phyloP scores from a whole-genome alignment of 805 yeast species.

The Candida quercuum region DNA sequence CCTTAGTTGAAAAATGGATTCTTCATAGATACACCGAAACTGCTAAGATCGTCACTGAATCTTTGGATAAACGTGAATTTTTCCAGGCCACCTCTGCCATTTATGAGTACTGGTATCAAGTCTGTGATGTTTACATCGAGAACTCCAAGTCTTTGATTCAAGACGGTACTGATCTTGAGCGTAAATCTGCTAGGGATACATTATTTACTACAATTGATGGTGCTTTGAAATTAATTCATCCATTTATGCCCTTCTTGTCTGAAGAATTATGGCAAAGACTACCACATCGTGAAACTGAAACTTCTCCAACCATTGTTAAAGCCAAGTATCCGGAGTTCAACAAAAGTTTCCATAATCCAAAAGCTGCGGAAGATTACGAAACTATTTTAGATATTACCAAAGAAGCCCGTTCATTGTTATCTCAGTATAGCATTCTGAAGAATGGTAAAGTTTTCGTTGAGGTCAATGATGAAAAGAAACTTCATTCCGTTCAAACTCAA shows the following conservation, averaged over 20 bases:
- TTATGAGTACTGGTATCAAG: constrained; percentile 91
- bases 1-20: constrained; percentile 96
- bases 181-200: constrained; percentile 89
- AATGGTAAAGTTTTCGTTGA: constrained; percentile 84
- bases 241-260: constrained; percentile 96
- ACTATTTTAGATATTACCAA: constrained; percentile 81
- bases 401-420: constrained; percentile 84
- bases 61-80: constrained; percentile 83
- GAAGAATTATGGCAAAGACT: constrained; percentile 99
- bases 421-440: constrained; percentile 86
- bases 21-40: constrained; percentile 77
- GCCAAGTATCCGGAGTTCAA: constrained; percentile 74
- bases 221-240: constrained; percentile 88
- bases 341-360: constrained; percentile 53
- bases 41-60: constrained; percentile 54
- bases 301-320: constrained; percentile 63
- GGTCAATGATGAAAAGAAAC: constrained; percentile 43
- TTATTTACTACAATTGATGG: constrained; percentile 89
- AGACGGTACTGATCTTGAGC: constrained; percentile 84
- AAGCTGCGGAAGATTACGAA: constrained; percentile 73
- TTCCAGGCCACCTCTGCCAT: constrained; percentile 80
- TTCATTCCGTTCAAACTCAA: constrained; percentile 58
- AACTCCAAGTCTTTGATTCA: constrained; percentile 89
- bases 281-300: constrained; percentile 77
- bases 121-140: constrained; percentile 97